Percentiles rank a stretch among this genome's conserved stretches.
phyloP scores from a whole-genome alignment of 129 eudicot genomes.

The Saposhnikovia divaricata region DNA sequence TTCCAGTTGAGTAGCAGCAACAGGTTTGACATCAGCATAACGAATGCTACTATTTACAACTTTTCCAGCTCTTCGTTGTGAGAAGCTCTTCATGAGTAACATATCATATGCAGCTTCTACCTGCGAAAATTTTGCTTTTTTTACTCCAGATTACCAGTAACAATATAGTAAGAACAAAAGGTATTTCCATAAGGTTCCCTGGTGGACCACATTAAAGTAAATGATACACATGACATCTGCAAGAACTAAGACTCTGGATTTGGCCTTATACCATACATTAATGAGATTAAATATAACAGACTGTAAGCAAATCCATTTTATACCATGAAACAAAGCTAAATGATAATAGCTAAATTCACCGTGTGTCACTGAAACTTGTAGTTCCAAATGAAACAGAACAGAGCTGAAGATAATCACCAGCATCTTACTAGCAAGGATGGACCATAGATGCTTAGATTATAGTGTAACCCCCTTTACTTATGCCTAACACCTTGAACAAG shows the following conservation, averaged over 20 bases:
- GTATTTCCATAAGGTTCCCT: background rate
- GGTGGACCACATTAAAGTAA: background rate
- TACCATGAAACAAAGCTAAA: too few species aligned
- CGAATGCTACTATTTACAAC: conserved; percentile 76
- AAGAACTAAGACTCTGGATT: background rate
- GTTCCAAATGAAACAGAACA: too few species aligned
- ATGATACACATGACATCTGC: background rate
- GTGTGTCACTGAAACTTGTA: too few species aligned
- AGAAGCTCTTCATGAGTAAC: conserved; percentile 89
- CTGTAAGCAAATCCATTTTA: too few species aligned
- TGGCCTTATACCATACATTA: background rate
- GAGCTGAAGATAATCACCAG: too few species aligned
- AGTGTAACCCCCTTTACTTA: too few species aligned
- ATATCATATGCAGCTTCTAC: conserved; percentile 98
- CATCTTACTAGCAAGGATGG: too few species aligned
- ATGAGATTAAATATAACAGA: too few species aligned
- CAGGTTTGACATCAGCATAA: conserved; percentile 91
- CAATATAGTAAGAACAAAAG: background rate
- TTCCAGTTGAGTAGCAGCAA: conserved; percentile 43
- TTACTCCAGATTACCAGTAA: background rate
- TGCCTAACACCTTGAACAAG: too few species aligned
- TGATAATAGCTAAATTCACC: too few species aligned
- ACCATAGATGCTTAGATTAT: too few species aligned
- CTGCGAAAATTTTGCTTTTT: conserved; percentile 20
- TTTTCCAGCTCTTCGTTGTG: conserved; percentile 90